Conservation (phyloP, 2,329 filamentous ascomycete species). For the Aplosporella prunicola region DNA sequence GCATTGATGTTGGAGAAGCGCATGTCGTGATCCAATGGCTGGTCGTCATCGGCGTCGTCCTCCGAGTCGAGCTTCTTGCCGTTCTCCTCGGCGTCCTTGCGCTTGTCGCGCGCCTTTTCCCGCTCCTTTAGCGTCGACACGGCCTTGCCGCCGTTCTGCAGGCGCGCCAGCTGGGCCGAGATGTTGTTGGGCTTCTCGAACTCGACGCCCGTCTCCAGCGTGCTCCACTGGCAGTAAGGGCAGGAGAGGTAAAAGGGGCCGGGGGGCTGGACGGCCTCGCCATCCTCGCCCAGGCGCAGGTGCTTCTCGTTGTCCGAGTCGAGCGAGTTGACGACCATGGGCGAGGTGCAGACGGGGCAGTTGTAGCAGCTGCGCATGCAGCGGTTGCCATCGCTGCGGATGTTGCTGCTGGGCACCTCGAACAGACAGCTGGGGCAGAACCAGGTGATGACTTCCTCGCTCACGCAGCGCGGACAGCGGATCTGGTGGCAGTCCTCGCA, state of each 20-base stretch:
- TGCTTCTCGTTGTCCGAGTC: slow-evolving; percentile 13
- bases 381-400: slow-evolving; percentile 86
- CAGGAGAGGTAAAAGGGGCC: slow-evolving; percentile 73
- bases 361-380: slow-evolving; percentile 94
- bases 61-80: slow-evolving; percentile 13
- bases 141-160: slow-evolving; percentile 44
- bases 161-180: slow-evolving; percentile 63
- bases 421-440: slow-evolving; percentile 94
- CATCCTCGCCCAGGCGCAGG: slow-evolving; percentile 3
- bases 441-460: slow-evolving; percentile 89
- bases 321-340: slow-evolving; percentile 64
- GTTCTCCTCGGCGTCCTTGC: slow-evolving; percentile 21
- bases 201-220: slow-evolving; percentile 77
- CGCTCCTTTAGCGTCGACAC: slow-evolving; percentile 32
- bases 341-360: slow-evolving; percentile 79
- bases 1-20: slow-evolving; percentile 64
- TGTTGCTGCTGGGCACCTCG: slow-evolving; percentile 85
- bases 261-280: slow-evolving; percentile 13
- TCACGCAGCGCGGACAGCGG: slow-evolving; percentile 81
- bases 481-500: slow-evolving; percentile 98
- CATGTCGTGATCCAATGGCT: slow-evolving; percentile 48
- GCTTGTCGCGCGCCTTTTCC: slow-evolving; percentile 30
- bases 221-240: slow-evolving; percentile 88
- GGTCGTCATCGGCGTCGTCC: slow-evolving; percentile 12
- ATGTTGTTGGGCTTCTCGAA: slow-evolving; percentile 87